Evolutionary conservation across 768 basidiomycete species (phyloP).

Genomic region (Russula earlei): DNA sequence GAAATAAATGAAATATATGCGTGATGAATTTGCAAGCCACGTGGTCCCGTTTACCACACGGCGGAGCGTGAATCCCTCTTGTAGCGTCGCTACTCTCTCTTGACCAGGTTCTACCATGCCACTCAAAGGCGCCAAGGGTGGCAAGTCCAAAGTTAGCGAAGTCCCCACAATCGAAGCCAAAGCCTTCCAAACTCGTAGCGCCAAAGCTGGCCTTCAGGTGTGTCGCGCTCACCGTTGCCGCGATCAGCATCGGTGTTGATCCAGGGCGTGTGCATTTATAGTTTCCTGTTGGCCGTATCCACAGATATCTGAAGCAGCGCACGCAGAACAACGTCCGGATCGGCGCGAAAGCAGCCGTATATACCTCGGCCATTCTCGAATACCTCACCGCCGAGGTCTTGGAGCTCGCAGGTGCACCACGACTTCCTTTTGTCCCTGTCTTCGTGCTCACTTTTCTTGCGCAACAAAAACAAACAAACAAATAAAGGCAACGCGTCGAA

Average conservation of each 20-base stretch:
- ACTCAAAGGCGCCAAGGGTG: slow-evolving; percentile 14
- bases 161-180: slow-evolving; percentile 1
- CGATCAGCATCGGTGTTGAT: no score
- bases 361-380: slow-evolving; percentile 92
- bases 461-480: no score
- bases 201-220: slow-evolving; percentile 17
- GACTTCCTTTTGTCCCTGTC: not conserved
- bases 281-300: slow-evolving; percentile 98
- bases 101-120: not conserved
- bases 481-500: slow-evolving; percentile 98
- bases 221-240: not conserved
- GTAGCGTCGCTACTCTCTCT: no score
- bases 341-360: slow-evolving; percentile 96
- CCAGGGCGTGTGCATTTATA: slow-evolving; percentile 23
- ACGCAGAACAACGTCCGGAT: slow-evolving; percentile 93
- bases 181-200: slow-evolving; percentile 17
- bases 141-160: slow-evolving; percentile 17
- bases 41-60: slow-evolving; percentile 17
- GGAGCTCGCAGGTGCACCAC: slow-evolving; percentile 75
- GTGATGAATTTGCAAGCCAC: not conserved
- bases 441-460: not conserved
- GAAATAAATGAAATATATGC: no score
- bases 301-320: slow-evolving; percentile 86
- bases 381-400: slow-evolving; percentile 95
- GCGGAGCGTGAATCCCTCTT: slow-evolving; percentile 13